phyloP scores from a whole-genome alignment of 495 filamentous ascomycete genomes.

The Podospora didyma region DNA sequence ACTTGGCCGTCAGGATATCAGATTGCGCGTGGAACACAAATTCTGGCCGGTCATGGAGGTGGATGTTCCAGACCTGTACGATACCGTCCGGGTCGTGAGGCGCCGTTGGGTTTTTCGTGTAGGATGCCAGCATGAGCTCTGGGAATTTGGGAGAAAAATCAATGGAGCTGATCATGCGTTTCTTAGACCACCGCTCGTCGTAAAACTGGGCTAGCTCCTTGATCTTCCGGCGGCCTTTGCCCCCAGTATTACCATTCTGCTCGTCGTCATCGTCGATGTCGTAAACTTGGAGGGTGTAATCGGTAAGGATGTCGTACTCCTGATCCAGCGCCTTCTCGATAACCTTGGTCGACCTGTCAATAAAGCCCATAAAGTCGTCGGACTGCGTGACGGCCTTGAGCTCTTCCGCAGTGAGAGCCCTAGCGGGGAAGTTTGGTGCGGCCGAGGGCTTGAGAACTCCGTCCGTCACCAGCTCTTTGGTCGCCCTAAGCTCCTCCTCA shows the following conservation, averaged over 20 bases:
- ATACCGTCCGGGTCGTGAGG: constrained; percentile 94
- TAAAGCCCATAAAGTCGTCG: constrained; percentile 89
- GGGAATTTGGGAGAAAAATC: constrained; percentile 94
- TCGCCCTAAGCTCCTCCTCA: constrained; percentile 79
- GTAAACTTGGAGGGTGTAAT: constrained; percentile 78
- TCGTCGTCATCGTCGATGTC: constrained; percentile 81
- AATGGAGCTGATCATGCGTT: constrained; percentile 89
- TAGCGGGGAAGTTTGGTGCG: constrained; percentile 66
- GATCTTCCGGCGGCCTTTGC: constrained; percentile 73
- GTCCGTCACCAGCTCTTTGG: constrained; percentile 54
- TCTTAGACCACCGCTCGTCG: constrained; percentile 94
- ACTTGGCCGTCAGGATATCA: constrained; percentile 91
- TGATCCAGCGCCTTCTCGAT: constrained; percentile 93
- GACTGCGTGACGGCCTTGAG: constrained; percentile 86
- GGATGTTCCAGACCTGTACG: constrained; percentile 94
- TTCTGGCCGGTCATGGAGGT: constrained; percentile 88
- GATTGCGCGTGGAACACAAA: constrained; percentile 95
- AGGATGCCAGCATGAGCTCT: constrained; percentile 87
- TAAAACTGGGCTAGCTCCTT: constrained; percentile 89
- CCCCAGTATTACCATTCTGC: constrained; percentile 61
- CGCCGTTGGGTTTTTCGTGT: constrained; percentile 93
- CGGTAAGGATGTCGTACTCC: constrained; percentile 87
- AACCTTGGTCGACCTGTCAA: constrained; percentile 93
- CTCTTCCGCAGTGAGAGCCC: constrained; percentile 79
- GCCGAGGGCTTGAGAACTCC: constrained; percentile 42